phyloP scores from a whole-genome alignment of 148 eudicot species.

The Oxyria digyna region DNA sequence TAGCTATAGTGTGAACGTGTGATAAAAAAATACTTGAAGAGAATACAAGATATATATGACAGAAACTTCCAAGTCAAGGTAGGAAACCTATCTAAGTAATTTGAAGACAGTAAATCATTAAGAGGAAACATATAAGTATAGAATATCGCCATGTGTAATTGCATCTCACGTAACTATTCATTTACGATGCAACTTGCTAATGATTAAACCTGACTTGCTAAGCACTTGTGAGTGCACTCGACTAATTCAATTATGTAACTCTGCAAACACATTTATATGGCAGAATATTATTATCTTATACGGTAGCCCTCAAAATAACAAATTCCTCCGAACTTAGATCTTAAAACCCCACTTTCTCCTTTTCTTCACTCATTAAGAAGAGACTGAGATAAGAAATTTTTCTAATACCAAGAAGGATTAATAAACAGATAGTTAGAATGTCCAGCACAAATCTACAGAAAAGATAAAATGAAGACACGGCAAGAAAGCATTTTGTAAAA shows the following conservation, averaged over 20 bases:
- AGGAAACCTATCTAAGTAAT: background rate
- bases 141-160: background rate
- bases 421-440: background rate
- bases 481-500: background rate
- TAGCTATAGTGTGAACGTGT: background rate
- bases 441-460: background rate
- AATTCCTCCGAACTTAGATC: background rate
- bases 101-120: background rate
- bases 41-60: background rate
- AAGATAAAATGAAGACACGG: background rate
- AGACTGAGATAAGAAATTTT: background rate
- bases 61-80: background rate
- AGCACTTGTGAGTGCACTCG: background rate
- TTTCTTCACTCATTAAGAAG: background rate
- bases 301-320: too few relatives aligned
- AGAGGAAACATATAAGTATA: background rate
- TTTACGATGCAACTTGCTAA: background rate
- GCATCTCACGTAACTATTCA: background rate
- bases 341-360: background rate
- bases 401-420: background rate
- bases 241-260: background rate
- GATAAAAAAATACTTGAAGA: background rate
- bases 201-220: background rate
- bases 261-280: background rate
- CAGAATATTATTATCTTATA: background rate